phyloP scores from a whole-genome alignment of 2,329 filamentous ascomycete species.

The Drechslerella stenobrocha region DNA sequence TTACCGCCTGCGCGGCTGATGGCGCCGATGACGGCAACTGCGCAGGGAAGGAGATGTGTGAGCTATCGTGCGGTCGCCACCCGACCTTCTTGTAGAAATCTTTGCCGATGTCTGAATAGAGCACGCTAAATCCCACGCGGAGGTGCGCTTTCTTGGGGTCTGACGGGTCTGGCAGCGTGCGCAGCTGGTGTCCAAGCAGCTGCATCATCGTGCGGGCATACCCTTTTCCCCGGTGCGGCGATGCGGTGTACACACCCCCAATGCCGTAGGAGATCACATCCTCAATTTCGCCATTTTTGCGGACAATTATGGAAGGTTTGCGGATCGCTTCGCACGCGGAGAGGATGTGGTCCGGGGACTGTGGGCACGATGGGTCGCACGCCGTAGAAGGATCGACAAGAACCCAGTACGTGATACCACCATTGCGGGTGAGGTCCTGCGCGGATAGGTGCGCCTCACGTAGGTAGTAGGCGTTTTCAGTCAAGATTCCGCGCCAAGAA shows the following conservation, averaged over 20 bases:
- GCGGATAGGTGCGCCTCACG: slow-evolving; percentile 65
- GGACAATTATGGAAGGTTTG: slow-evolving; percentile 62
- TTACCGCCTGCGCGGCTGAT: slow-evolving; percentile 15
- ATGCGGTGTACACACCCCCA: slow-evolving; percentile 39
- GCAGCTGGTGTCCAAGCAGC: slow-evolving; percentile 30
- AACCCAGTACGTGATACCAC: slow-evolving; percentile 67
- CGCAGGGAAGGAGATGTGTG: slow-evolving; percentile 45
- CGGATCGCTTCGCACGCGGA: slow-evolving; percentile 68
- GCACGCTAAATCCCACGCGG: slow-evolving; percentile 45
- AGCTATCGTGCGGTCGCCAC: slow-evolving; percentile 41
- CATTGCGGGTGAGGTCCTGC: slow-evolving; percentile 63
- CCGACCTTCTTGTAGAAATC: slow-evolving; percentile 43
- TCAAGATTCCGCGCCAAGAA: slow-evolving; percentile 65
- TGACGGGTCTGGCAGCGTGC: slow-evolving; percentile 23
- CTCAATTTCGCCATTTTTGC: slow-evolving; percentile 33
- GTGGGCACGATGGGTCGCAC: slow-evolving; percentile 53
- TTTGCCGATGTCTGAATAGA: slow-evolving; percentile 48
- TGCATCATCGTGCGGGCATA: slow-evolving; percentile 47
- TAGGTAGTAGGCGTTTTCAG: slow-evolving; percentile 62
- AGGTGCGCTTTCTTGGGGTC: slow-evolving; percentile 12
- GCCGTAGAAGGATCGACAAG: slow-evolving; percentile 60
- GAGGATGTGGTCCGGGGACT: slow-evolving; percentile 61
- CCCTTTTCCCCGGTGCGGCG: slow-evolving; percentile 39
- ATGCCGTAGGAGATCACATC: slow-evolving; percentile 47
- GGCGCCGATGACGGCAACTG: slow-evolving; percentile 31